Base-by-base conservation (phyloP, 257 asterid species). In the Dorcoceras hygrometricum region DNA sequence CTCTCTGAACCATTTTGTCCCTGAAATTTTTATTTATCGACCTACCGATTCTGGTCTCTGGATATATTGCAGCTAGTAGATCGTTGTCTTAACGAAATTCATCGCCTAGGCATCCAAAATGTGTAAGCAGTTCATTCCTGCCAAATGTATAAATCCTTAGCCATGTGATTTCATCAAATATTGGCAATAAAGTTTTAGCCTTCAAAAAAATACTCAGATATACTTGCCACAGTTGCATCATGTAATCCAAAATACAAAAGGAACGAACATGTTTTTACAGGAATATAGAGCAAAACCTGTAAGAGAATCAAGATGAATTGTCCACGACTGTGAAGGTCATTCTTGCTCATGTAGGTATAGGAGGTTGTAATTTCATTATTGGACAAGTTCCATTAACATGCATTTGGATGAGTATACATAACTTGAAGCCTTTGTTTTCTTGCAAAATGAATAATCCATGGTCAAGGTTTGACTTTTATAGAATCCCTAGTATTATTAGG, bases 41-140 rank as follows among this genome's bases (percentile, higher is more conserved):
- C 36, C 74, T 66, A 65, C 23, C 62, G 55, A 9, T 66, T 71
- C 34, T 76, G 70, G 31, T 29, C 70, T 31, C 80, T 69, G 68
- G 10, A 63, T 27, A 56, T 61, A 61, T 68, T 78, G 76, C 90
- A 93, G 97, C 84, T 93, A 73, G 96, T 93, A 60, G 80, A 73
- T 63, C 89, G 79, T 27, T 93, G 96, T 75, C 78, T 83, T 19
- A 80, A 74, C 50, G 76, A 77, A 61, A 65, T 81, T 76, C 78
- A 69, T 68, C 84, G 59, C 63, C 78, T 77, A 68, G 79, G 81
- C 62, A 48, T 82, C 54, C 77, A 73, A 34, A 93, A 93, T 75
- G 78, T 76, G 97, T 90, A 86, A 19, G 91, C 58, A 32, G 34
- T 65, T 67, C 53, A 46, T 64, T 68, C 72, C 69, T 63, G 16